Evolutionary conservation across 192 early-diverging fungal genomes (phyloP).

Genomic region (Gonapodya sp.): DNA sequence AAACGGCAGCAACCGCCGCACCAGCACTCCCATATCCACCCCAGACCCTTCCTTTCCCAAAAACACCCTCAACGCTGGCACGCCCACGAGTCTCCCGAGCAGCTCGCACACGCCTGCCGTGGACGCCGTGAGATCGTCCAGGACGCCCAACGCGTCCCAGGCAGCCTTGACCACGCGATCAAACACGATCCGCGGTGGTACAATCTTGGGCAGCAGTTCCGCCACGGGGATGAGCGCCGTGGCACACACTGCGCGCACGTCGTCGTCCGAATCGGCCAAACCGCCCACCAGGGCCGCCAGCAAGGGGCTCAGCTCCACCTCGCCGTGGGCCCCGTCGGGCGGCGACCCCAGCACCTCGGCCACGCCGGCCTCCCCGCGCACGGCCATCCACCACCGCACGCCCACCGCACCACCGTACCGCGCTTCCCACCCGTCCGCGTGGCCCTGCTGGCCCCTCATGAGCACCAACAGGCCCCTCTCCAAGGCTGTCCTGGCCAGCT

Average conservation of each 20-base stretch:
- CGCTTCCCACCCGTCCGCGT: constrained; percentile 66
- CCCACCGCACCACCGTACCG: constrained; percentile 87
- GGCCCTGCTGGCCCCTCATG: constrained; percentile 21
- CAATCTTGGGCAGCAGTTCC: constrained; percentile 60
- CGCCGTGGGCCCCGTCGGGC: constrained; percentile 34
- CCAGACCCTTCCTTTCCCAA: constrained; percentile 16
- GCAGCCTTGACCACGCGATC: constrained; percentile 60
- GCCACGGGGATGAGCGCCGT: constrained; percentile 81
- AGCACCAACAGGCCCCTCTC: constrained; percentile 51
- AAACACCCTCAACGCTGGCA: constrained; percentile 41
- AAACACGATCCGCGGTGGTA: constrained; percentile 54
- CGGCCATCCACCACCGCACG: constrained; percentile 88
- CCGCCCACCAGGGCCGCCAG: constrained; percentile 67
- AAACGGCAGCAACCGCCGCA: constrained; percentile 89
- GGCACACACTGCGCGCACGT: constrained; percentile 86
- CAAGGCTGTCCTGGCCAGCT: constrained; percentile 44
- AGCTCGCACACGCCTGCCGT: constrained; percentile 89
- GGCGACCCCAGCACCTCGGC: constrained; percentile 47
- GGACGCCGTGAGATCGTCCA: constrained; percentile 90
- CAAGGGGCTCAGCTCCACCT: constrained; percentile 25
- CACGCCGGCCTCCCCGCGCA: constrained; percentile 69
- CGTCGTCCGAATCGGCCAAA: constrained; percentile 81
- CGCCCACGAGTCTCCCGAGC: constrained; percentile 60
- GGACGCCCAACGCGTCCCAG: constrained; percentile 80
- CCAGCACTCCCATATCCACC: constrained; percentile 46